These are phyloP conservation scores for Colletotrichum destructivum DNA, from an alignment of 2,329 filamentous ascomycete species.

Conservation along the genomic window DNA sequence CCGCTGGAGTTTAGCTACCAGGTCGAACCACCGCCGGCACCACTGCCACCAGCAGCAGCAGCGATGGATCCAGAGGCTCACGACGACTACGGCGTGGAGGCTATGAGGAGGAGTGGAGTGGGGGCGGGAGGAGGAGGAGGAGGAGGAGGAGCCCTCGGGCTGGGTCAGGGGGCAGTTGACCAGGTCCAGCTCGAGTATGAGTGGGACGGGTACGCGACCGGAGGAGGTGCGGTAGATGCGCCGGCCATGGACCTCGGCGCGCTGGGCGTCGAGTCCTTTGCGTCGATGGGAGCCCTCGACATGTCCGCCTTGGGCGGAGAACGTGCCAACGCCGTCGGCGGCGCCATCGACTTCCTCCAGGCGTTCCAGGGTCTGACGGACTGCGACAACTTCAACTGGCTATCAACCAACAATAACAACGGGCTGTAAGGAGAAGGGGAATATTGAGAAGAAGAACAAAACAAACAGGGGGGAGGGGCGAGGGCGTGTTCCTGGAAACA, in stretches of 20 bases:
- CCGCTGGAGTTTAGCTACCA: conserved; percentile 28
- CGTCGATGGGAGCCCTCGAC: conserved; percentile 13
- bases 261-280: conserved; percentile 18
- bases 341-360: conserved; percentile 9
- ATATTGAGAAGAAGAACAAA: no score
- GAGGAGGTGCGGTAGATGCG: neutral
- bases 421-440: neutral
- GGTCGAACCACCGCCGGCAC: neutral
- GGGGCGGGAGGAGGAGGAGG: neutral
- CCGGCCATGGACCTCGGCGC: neutral
- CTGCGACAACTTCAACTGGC: conserved; percentile 34
- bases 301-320: conserved; percentile 8
- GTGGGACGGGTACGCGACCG: conserved; percentile 18
- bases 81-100: neutral
- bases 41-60: no score
- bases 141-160: no score
- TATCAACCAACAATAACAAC: conserved; percentile 1
- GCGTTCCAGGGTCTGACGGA: conserved; percentile 21
- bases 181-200: conserved; percentile 25
- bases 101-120: neutral
- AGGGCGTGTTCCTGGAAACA: no score
- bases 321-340: neutral
- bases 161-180: neutral
- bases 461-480: no score
- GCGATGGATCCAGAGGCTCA: neutral